A percentile compares a stretch with the other conserved stretches of the same genome.
Conservation (phyloP, 2,329 filamentous ascomycete genomes). For the Pestalotiopsis sp. region DNA sequence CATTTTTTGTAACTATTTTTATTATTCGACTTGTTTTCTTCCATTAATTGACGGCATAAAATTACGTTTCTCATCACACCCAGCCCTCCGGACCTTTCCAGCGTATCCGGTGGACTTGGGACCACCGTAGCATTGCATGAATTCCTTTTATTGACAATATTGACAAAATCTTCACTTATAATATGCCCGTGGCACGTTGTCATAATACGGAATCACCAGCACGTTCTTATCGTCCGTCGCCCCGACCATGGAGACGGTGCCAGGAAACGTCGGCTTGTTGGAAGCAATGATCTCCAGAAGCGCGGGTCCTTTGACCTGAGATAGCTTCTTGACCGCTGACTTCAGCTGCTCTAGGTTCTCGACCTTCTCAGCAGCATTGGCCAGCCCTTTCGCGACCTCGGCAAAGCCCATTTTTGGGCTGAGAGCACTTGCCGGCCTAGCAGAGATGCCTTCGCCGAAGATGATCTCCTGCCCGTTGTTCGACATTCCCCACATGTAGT, state of each 20-base stretch:
- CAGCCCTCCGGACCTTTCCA: no score
- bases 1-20: no score
- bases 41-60: no score
- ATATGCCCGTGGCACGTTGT: constrained; percentile 40
- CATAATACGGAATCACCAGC: constrained; percentile 52
- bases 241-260: constrained; percentile 44
- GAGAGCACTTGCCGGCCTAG: constrained; percentile 32
- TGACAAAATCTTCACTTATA: not conserved
- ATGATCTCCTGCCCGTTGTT: constrained; percentile 46
- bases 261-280: constrained; percentile 35
- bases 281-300: constrained; percentile 45
- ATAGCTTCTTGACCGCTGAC: constrained; percentile 29
- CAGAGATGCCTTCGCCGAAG: constrained; percentile 34
- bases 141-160: not conserved
- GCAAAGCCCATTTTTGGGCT: constrained; percentile 38
- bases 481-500: constrained; percentile 48
- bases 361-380: constrained; percentile 31
- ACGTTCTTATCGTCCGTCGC: constrained; percentile 42
- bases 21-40: no score
- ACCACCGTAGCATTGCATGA: no score
- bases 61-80: no score
- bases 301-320: constrained; percentile 34
- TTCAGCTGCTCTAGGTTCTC: constrained; percentile 31
- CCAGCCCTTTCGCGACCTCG: constrained; percentile 43
- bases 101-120: no score